Evolutionary conservation across 2,329 filamentous ascomycete species (phyloP).

Genomic region (Cercospora sesami): DNA sequence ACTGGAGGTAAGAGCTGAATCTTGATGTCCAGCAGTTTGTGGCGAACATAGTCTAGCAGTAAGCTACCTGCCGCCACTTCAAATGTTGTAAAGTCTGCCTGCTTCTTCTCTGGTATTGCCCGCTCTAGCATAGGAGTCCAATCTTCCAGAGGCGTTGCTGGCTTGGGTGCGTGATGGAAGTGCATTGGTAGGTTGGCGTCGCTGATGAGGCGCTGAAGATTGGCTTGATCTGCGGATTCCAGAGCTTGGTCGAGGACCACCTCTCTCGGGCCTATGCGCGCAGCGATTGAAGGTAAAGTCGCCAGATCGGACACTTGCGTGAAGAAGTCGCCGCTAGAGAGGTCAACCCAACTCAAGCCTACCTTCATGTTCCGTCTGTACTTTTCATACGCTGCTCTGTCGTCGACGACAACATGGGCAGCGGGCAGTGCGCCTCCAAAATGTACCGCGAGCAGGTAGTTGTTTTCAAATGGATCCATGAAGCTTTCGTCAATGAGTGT

Average conservation of each 20-base stretch:
- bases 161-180: constrained; percentile 57
- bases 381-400: constrained; percentile 33
- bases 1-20: constrained; percentile 82
- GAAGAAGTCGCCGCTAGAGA: constrained; percentile 92
- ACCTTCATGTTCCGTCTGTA: constrained; percentile 50
- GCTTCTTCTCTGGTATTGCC: constrained; percentile 58
- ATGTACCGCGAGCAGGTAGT: constrained; percentile 84
- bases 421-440: constrained; percentile 42
- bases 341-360: constrained; percentile 88
- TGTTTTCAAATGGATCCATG: constrained; percentile 90
- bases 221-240: constrained; percentile 48
- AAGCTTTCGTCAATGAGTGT: constrained; percentile 98
- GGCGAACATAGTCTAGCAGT: constrained; percentile 80
- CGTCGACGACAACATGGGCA: constrained; percentile 11
- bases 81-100: constrained; percentile 60
- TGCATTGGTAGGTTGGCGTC: constrained; percentile 66
- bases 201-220: constrained; percentile 35
- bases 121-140: constrained; percentile 80
- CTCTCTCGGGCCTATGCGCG: constrained; percentile 80
- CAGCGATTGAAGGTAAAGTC: constrained; percentile 75
- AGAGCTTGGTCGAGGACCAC: constrained; percentile 67
- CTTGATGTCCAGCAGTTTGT: constrained; percentile 72
- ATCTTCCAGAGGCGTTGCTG: constrained; percentile 54
- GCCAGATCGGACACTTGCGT: constrained; percentile 73
- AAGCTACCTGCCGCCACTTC: constrained; percentile 77